These are phyloP conservation scores for Zygnema cylindricum DNA, from an alignment of 139 green algal species.

Conservation along the genomic window DNA sequence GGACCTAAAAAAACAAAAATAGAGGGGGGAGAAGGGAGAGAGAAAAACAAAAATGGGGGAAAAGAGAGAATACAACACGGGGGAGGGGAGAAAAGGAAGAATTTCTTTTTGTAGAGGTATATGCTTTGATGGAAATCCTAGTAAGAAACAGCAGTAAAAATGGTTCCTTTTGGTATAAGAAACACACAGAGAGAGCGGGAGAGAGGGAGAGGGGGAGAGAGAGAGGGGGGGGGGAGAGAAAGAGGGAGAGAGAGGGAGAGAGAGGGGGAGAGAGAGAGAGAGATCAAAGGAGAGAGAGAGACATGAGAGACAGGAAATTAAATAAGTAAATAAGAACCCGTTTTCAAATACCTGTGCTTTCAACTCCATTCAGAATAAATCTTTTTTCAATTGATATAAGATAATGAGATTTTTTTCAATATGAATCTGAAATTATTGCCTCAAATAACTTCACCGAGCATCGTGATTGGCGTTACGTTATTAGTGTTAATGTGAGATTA, in stretches of 20 bases:
- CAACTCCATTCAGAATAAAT: too few relatives aligned
- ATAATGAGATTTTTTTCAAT: too few relatives aligned
- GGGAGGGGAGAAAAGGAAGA: neutral
- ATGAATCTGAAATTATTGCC: too few relatives aligned
- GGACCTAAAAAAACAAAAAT: conserved; percentile 66
- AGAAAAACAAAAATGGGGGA: neutral
- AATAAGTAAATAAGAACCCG: too few relatives aligned
- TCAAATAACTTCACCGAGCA: too few relatives aligned
- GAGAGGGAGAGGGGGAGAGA: neutral
- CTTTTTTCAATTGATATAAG: too few relatives aligned
- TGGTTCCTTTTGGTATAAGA: too few relatives aligned
- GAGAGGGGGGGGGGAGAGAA: neutral
- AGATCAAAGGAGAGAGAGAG: neutral
- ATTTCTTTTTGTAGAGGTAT: neutral
- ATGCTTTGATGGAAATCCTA: too few relatives aligned
- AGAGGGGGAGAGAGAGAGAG: neutral
- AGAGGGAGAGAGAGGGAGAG: neutral
- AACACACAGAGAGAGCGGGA: neutral
- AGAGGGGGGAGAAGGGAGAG: neutral
- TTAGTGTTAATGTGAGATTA: too few relatives aligned
- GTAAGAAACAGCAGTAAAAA: too few relatives aligned
- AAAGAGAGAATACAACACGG: neutral
- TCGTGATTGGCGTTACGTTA: too few relatives aligned
- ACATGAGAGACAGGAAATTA: neutral
- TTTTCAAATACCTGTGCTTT: too few relatives aligned